A percentile compares a stretch with the other conserved stretches of the same genome.
Evolutionary conservation across 495 filamentous ascomycete genomes (phyloP).

Genomic region (Neurospora sp.): DNA sequence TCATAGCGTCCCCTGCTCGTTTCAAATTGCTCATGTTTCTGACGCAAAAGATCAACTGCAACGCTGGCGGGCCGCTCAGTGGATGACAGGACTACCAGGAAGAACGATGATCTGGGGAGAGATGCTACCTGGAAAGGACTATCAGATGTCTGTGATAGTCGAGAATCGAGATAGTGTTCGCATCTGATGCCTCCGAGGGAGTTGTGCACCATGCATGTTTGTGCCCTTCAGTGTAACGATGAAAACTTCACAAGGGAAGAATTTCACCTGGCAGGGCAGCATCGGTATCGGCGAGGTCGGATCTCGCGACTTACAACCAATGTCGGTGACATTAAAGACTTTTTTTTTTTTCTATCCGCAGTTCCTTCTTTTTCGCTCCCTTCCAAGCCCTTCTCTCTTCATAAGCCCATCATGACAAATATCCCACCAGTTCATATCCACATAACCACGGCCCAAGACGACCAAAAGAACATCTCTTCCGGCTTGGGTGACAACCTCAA

Average conservation of each 20-base stretch:
- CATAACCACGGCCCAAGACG: background rate
- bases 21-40: background rate
- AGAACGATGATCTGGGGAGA: background rate
- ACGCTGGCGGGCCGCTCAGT: background rate
- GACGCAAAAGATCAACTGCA: background rate
- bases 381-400: background rate
- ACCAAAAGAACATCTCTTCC: background rate
- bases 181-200: background rate
- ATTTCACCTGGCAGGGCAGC: background rate
- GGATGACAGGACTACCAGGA: background rate
- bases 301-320: background rate
- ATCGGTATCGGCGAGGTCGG: background rate
- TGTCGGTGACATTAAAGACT: background rate
- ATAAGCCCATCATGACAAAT: background rate
- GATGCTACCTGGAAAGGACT: background rate
- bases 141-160: background rate
- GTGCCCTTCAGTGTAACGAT: background rate
- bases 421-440: background rate
- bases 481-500: conserved; percentile 4
- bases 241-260: background rate
- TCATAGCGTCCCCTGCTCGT: background rate
- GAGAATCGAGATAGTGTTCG: background rate
- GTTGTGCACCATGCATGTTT: background rate
- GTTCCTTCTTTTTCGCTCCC: background rate
- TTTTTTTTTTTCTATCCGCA: background rate